Conservation (phyloP, 2,329 filamentous ascomycete genomes). For the Botrytis elliptica region DNA sequence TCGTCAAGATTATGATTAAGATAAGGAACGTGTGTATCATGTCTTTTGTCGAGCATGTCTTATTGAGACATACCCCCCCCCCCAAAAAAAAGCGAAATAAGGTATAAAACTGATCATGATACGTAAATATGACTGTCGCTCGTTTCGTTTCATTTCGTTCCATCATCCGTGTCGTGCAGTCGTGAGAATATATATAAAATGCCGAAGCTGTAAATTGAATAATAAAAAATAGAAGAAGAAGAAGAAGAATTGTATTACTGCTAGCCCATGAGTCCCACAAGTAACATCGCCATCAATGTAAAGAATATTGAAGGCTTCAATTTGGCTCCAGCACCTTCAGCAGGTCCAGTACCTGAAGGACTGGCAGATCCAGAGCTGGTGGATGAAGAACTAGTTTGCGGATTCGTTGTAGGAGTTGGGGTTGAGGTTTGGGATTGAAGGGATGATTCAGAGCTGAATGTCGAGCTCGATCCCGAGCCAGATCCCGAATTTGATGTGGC, state of each 20-base stretch:
- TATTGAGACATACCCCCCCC: not conserved
- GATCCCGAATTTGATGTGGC: not conserved
- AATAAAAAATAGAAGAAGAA: not conserved
- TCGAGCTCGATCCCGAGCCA: not conserved
- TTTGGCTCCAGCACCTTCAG: not conserved
- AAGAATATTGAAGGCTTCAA: not conserved
- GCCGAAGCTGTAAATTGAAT: not conserved
- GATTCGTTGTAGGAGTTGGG: not conserved
- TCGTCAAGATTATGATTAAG: not conserved
- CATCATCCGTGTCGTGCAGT: not conserved
- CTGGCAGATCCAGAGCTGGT: not conserved
- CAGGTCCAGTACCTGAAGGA: not conserved
- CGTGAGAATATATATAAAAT: not conserved
- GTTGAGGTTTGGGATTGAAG: not conserved
- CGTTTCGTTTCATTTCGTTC: not conserved
- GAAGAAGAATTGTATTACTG: not conserved
- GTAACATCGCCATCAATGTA: not conserved
- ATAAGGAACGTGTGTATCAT: conserved; percentile 3
- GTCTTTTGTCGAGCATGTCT: not conserved
- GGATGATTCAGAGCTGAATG: not conserved
- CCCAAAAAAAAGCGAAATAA: not conserved
- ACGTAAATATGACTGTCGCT: not conserved
- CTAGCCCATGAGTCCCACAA: not conserved
- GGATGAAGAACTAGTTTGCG: not conserved
- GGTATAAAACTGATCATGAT: not conserved